A percentile compares a stretch with the other conserved stretches of the same genome.
Evolutionary conservation across 225 moss, liverwort and hornwort genomes (phyloP).

Genomic region (Bryum argenteum): DNA sequence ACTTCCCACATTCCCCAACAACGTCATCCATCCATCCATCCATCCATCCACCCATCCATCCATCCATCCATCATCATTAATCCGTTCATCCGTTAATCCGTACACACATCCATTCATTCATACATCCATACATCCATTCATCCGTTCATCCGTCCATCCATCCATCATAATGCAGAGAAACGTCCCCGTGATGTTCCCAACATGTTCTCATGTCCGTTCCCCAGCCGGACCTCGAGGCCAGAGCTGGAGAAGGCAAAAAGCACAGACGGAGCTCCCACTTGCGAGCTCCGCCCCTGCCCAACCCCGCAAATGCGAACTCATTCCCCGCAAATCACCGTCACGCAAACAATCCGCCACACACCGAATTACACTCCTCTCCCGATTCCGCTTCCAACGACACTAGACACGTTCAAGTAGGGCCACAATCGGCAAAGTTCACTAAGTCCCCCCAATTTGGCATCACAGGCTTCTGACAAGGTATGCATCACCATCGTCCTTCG

Average conservation of each 20-base stretch:
- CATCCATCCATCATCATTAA: background rate
- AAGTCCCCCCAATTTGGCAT: constrained; percentile 4
- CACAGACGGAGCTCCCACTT: constrained; percentile 15
- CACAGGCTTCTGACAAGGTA: constrained; percentile 12
- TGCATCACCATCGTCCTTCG: background rate
- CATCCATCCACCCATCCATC: background rate
- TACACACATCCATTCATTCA: too few relatives aligned
- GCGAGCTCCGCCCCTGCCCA: background rate
- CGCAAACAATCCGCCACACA: background rate
- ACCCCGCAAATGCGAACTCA: constrained; percentile 12
- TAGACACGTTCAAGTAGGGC: constrained; percentile 10
- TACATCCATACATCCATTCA: too few relatives aligned
- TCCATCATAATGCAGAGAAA: background rate
- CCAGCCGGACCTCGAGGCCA: background rate
- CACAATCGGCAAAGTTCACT: constrained; percentile 8
- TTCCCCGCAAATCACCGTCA: background rate
- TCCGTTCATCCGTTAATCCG: too few relatives aligned
- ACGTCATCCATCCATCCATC: too few relatives aligned
- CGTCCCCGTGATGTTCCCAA: background rate
- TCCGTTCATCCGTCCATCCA: too few relatives aligned
- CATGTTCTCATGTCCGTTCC: background rate
- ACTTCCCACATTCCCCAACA: too few relatives aligned
- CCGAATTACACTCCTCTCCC: background rate
- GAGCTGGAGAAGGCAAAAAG: constrained; percentile 3
- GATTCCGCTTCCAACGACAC: constrained; percentile 18